These are phyloP conservation scores for Rhodomyrtus tomentosa DNA, from an alignment of 345 rosid species.

Conservation along the genomic window DNA sequence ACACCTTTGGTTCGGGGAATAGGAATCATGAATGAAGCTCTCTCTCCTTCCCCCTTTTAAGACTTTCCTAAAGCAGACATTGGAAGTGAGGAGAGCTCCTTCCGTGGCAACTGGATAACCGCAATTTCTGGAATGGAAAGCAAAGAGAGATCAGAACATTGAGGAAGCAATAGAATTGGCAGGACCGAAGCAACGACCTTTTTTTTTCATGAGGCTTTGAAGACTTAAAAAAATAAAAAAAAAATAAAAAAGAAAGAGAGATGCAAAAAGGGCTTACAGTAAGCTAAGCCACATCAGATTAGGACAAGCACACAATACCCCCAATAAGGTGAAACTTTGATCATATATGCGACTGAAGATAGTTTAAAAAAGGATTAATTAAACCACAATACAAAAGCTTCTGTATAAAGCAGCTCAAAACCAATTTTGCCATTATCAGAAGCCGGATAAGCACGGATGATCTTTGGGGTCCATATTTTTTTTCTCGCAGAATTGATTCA, in stretches of 20 bases:
- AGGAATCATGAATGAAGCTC: neutral
- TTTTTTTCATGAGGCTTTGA: neutral
- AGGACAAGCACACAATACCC: slow-evolving; percentile 7
- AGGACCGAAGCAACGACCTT: neutral
- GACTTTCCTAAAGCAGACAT: neutral
- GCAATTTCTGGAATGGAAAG: neutral
- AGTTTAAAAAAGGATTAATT: slow-evolving; percentile 16
- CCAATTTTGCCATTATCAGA: slow-evolving; percentile 7
- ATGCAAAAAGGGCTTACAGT: neutral
- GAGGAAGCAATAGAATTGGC: neutral
- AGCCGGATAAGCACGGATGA: slow-evolving; percentile 2
- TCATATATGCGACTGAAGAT: slow-evolving; percentile 8
- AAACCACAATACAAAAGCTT: slow-evolving; percentile 28
- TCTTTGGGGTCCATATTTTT: neutral
- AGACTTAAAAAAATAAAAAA: neutral
- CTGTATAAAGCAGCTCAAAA: slow-evolving; percentile 15
- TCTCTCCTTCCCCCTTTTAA: neutral
- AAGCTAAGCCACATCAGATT: slow-evolving; percentile 2
- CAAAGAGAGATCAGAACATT: neutral
- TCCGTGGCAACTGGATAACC: neutral
- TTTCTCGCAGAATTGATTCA: slow-evolving; percentile 6
- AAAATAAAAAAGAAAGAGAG: neutral
- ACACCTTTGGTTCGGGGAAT: neutral
- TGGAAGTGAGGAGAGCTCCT: neutral
- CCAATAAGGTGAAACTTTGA: slow-evolving; percentile 23